Evolutionary conservation across 1,139 yeast species (phyloP).

Genomic region (Geotrichum cucujoidarum): DNA sequence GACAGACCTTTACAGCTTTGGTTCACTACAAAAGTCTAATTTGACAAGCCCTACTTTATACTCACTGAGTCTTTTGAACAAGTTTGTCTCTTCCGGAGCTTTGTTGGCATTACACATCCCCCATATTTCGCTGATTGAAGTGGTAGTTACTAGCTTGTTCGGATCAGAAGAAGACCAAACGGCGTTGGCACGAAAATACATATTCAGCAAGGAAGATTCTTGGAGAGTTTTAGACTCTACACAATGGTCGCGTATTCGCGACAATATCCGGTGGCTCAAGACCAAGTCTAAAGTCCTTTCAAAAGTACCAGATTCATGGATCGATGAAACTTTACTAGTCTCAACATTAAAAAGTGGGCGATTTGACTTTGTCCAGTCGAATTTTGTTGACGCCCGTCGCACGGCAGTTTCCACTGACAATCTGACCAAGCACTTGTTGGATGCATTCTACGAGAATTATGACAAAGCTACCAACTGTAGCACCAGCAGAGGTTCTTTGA

Average conservation of each 20-base stretch:
- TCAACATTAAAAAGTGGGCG: constrained; percentile 14
- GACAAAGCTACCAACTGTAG: constrained; percentile 35
- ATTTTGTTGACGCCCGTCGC: constrained; percentile 13
- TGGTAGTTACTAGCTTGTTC: constrained; percentile 14
- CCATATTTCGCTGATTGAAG: constrained; percentile 16
- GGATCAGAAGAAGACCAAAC: constrained; percentile 20
- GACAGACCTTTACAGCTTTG: constrained; percentile 12
- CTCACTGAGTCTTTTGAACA: constrained; percentile 12
- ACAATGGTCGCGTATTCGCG: constrained; percentile 10
- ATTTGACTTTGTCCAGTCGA: constrained; percentile 25
- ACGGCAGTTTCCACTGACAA: constrained; percentile 4
- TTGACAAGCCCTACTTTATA: constrained; percentile 12
- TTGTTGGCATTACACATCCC: constrained; percentile 9
- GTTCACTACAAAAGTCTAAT: constrained; percentile 4
- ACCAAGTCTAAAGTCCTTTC: constrained; percentile 21
- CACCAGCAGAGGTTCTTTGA: constrained; percentile 31
- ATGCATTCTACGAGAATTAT: constrained; percentile 30
- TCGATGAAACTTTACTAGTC: constrained; percentile 23
- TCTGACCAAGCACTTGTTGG: constrained; percentile 20
- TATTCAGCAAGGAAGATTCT: constrained; percentile 4
- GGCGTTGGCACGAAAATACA: constrained; percentile 11
- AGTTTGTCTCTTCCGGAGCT: constrained; percentile 14
- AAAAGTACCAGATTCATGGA: constrained; percentile 21
- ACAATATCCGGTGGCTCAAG: constrained; percentile 21
- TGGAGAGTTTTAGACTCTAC: constrained; percentile 11